A percentile compares a stretch with the other conserved stretches of the same genome.
phyloP scores from a whole-genome alignment of 2,329 filamentous ascomycete species.

The Trichophyton equinum region DNA sequence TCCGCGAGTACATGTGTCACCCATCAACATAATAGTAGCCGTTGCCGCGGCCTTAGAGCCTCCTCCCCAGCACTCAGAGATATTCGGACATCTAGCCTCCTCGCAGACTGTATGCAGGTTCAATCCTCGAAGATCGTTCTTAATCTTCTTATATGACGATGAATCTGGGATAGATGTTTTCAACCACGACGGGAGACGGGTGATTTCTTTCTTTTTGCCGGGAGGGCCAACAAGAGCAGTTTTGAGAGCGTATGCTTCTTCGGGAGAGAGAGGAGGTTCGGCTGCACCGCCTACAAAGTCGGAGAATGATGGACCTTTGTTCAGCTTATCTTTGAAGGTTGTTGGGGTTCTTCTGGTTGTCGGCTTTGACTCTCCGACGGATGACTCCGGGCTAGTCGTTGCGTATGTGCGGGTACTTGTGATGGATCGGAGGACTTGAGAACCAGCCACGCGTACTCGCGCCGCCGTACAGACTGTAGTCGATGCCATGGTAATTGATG shows the following conservation, averaged over 20 bases:
- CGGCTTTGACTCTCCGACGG: conserved; percentile 22
- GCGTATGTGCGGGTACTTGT: conserved; percentile 24
- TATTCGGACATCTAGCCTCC: conserved; percentile 93
- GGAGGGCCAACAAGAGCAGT: conserved; percentile 49
- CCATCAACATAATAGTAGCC: conserved; percentile 98
- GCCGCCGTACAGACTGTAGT: not conserved
- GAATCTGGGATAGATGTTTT: conserved; percentile 87
- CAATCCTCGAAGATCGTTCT: conserved; percentile 78
- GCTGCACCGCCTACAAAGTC: conserved; percentile 46
- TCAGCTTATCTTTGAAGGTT: conserved; percentile 50
- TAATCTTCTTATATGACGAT: conserved; percentile 87
- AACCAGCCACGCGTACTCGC: not conserved
- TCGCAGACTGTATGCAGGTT: conserved; percentile 94
- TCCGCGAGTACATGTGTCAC: conserved; percentile 90
- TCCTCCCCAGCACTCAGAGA: conserved; percentile 95
- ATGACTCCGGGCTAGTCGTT: conserved; percentile 23
- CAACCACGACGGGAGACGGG: conserved; percentile 79
- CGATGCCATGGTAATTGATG: not conserved
- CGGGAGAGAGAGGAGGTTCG: conserved; percentile 31
- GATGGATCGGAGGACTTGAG: not conserved
- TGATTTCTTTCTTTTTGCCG: conserved; percentile 53
- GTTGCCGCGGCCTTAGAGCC: conserved; percentile 78
- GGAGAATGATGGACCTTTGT: conserved; percentile 50
- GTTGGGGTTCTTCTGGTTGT: conserved; percentile 36
- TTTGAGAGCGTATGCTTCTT: conserved; percentile 47